Evolutionary conservation across 2,329 filamentous ascomycete species (phyloP).

Genomic region (Hypoxylon sp.): DNA sequence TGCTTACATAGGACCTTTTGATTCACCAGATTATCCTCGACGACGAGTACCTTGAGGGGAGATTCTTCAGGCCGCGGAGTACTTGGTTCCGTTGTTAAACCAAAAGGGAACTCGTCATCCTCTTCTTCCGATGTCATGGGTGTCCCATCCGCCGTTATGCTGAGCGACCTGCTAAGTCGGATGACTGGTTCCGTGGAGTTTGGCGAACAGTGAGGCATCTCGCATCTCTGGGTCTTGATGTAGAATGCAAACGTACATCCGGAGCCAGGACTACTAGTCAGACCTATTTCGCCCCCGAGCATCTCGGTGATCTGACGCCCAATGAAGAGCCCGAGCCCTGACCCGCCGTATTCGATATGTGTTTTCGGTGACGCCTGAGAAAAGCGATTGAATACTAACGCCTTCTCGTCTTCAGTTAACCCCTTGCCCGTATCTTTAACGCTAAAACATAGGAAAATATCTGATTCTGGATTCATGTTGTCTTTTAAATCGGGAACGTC

Average conservation of each 20-base stretch:
- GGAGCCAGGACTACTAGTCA: conserved; percentile 76
- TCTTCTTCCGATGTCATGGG: conserved; percentile 48
- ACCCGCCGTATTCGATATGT: conserved; percentile 84
- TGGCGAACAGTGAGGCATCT: conserved; percentile 31
- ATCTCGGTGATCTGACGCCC: conserved; percentile 83
- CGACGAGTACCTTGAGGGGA: conserved; percentile 61
- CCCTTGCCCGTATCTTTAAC: conserved; percentile 85
- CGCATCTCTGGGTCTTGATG: conserved; percentile 65
- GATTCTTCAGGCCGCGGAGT: neutral
- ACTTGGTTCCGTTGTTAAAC: conserved; percentile 46
- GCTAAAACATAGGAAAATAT: conserved; percentile 77
- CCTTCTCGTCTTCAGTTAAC: conserved; percentile 78
- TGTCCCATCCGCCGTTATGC: conserved; percentile 33
- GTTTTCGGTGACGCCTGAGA: conserved; percentile 82
- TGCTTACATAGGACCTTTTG: conserved; percentile 69
- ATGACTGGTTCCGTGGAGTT: conserved; percentile 36
- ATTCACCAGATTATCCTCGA: conserved; percentile 74
- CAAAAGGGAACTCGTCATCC: conserved; percentile 33
- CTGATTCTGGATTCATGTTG: conserved; percentile 5
- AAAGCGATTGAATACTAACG: conserved; percentile 82
- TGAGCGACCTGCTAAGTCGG: conserved; percentile 33
- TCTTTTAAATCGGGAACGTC: conserved; percentile 8
- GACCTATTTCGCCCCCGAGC: conserved; percentile 84
- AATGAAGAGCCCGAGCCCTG: conserved; percentile 84
- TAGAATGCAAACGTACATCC: conserved; percentile 84